Evolutionary conservation across 305 asterid species (phyloP).

Genomic region (Rubia tinctorum): DNA sequence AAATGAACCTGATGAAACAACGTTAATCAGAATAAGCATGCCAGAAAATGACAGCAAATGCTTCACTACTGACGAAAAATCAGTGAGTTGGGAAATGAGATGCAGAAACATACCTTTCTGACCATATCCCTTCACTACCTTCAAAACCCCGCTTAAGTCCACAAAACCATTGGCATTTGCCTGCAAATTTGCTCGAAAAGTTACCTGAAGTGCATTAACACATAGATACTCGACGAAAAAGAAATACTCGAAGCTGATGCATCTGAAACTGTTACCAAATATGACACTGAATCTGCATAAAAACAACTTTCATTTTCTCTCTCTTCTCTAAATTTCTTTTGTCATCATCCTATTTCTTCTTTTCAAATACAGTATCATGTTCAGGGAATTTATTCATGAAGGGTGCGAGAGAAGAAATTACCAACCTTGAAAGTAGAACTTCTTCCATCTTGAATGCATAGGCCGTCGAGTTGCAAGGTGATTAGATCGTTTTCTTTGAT

Average conservation of each 20-base stretch:
- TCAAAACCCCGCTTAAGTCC: neutral
- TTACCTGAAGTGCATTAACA: no score
- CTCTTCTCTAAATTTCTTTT: neutral
- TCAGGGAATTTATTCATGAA: neutral
- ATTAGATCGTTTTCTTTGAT: neutral
- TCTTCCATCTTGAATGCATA: neutral
- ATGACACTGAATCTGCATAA: neutral
- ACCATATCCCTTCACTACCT: neutral
- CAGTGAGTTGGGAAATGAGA: neutral
- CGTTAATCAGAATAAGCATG: neutral
- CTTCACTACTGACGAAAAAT: neutral
- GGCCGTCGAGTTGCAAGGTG: neutral
- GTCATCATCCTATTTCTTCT: neutral
- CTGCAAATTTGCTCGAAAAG: neutral
- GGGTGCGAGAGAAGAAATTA: neutral
- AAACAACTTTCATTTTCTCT: neutral
- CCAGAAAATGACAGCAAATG: neutral
- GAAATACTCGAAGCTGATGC: neutral
- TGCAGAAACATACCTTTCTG: neutral
- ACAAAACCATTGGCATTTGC: neutral
- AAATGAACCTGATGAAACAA: neutral
- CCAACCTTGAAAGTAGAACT: conserved; percentile 1
- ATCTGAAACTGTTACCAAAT: neutral
- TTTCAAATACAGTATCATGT: neutral
- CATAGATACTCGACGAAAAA: neutral